These are phyloP conservation scores for Aspergillus nomiae DNA, from an alignment of 2,329 filamentous ascomycete species.

Conservation along the genomic window DNA sequence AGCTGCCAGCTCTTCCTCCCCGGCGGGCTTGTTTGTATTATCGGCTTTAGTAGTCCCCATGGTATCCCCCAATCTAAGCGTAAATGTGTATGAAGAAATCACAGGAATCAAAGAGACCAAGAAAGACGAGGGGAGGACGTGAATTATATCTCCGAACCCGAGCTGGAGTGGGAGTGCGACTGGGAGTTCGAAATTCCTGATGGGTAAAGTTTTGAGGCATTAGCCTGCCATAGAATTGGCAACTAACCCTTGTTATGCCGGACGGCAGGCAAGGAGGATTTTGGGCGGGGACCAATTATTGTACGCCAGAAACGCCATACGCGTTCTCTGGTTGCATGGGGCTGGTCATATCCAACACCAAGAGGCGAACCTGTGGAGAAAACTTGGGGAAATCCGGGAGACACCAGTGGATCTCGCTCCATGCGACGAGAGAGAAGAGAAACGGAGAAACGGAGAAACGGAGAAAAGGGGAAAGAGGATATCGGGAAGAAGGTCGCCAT, in stretches of 20 bases:
- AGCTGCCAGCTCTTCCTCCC: background rate
- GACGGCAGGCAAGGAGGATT: background rate
- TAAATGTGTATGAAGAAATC: background rate
- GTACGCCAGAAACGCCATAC: background rate
- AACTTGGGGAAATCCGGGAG: slow-evolving; percentile 4
- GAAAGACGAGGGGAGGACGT: background rate
- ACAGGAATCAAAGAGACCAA: background rate
- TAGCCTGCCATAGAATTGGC: background rate
- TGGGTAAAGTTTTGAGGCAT: background rate
- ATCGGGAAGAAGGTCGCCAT: too few species aligned
- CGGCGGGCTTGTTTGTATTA: background rate
- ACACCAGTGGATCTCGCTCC: background rate
- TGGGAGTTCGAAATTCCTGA: background rate
- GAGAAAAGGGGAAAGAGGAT: slow-evolving; percentile 6
- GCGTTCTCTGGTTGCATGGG: background rate
- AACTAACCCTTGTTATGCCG: background rate
- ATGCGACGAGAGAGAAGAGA: background rate
- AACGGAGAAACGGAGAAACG: slow-evolving; percentile 1
- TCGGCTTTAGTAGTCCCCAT: slow-evolving; percentile 1
- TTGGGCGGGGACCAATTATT: background rate
- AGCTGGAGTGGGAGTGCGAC: background rate
- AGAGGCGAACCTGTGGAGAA: slow-evolving; percentile 4
- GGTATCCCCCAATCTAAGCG: background rate
- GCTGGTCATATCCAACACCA: background rate
- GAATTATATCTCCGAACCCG: background rate